A percentile compares a stretch with the other conserved stretches of the same genome.
phyloP scores from a whole-genome alignment of 345 rosid genomes.

The Pistacia integerrima region DNA sequence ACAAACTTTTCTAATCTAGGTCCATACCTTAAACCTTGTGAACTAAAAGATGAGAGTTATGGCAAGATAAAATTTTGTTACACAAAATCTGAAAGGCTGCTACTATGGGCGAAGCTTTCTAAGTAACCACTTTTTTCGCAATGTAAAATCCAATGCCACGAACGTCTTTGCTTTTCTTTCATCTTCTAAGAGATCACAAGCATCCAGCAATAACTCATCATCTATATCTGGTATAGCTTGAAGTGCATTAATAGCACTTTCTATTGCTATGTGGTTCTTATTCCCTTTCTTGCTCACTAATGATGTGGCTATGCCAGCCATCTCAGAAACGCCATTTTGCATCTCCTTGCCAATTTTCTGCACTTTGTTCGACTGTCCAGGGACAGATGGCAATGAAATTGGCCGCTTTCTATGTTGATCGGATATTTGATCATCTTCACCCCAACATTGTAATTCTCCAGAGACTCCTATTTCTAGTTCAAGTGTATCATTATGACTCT shows the following conservation, averaged over 20 bases:
- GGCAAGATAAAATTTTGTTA: background rate
- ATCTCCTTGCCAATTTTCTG: slow-evolving; percentile 42
- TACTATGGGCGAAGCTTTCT: slow-evolving; percentile 63
- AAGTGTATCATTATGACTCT: slow-evolving; percentile 27
- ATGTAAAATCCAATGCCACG: slow-evolving; percentile 57
- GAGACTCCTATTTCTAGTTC: slow-evolving; percentile 33
- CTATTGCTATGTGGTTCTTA: slow-evolving; percentile 32
- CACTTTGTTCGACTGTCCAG: slow-evolving; percentile 36
- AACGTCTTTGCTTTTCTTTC: slow-evolving; percentile 79
- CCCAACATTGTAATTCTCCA: slow-evolving; percentile 19
- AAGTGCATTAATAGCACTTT: slow-evolving; percentile 54
- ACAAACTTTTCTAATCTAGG: background rate
- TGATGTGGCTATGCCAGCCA: slow-evolving; percentile 24
- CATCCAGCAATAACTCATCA: slow-evolving; percentile 75
- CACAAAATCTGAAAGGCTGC: background rate
- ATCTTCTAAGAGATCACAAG: slow-evolving; percentile 82
- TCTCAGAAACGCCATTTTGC: slow-evolving; percentile 30
- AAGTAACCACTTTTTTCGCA: slow-evolving; percentile 76
- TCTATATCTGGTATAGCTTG: slow-evolving; percentile 71
- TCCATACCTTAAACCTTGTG: background rate
- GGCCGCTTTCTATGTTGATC: slow-evolving; percentile 50
- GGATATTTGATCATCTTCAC: slow-evolving; percentile 21
- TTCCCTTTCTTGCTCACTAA: slow-evolving; percentile 23
- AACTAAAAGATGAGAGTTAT: too few species aligned
- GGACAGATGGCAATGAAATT: slow-evolving; percentile 14